Percentiles rank a stretch among this genome's conserved stretches.
Evolutionary conservation across 2,329 filamentous ascomycete species (phyloP).

Genomic region (Aspergillus unguis): DNA sequence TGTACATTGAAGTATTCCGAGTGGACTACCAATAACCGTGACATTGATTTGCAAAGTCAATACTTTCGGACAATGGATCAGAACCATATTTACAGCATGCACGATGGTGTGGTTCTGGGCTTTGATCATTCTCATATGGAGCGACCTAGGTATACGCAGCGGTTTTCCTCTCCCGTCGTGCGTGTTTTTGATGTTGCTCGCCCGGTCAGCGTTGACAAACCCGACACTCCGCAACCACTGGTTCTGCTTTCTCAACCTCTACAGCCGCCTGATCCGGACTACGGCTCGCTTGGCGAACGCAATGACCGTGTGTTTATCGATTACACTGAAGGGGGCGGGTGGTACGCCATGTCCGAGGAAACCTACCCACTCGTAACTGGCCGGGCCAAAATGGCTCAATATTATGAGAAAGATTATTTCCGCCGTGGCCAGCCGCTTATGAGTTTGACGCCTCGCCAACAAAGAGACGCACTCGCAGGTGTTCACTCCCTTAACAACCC

Average conservation of each 20-base stretch:
- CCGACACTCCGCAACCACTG: slow-evolving; percentile 63
- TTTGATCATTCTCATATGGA: slow-evolving; percentile 64
- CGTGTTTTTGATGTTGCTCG: slow-evolving; percentile 85
- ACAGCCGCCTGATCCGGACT: slow-evolving; percentile 53
- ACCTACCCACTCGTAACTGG: slow-evolving; percentile 83
- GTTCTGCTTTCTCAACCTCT: slow-evolving; percentile 83
- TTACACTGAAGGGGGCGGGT: slow-evolving; percentile 77
- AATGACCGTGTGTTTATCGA: slow-evolving; percentile 77
- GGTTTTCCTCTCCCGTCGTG: slow-evolving; percentile 73
- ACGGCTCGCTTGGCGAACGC: slow-evolving; percentile 48
- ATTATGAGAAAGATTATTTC: slow-evolving; percentile 53
- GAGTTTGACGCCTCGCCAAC: slow-evolving; percentile 43
- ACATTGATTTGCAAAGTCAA: slow-evolving; percentile 80
- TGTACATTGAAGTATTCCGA: slow-evolving; percentile 91
- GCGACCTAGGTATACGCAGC: slow-evolving; percentile 62
- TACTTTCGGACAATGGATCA: slow-evolving; percentile 78
- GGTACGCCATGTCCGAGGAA: slow-evolving; percentile 88
- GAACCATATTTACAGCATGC: slow-evolving; percentile 81
- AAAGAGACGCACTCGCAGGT: slow-evolving; percentile 65
- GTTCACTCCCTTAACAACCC: slow-evolving; percentile 61
- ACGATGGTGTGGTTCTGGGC: slow-evolving; percentile 79
- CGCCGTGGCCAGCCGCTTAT: slow-evolving; percentile 36
- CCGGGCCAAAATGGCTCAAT: slow-evolving; percentile 57
- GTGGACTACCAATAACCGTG: slow-evolving; percentile 89
- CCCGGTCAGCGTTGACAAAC: slow-evolving; percentile 63